Conservation (phyloP, 768 basidiomycete genomes). For the Naganishia antarctica region DNA sequence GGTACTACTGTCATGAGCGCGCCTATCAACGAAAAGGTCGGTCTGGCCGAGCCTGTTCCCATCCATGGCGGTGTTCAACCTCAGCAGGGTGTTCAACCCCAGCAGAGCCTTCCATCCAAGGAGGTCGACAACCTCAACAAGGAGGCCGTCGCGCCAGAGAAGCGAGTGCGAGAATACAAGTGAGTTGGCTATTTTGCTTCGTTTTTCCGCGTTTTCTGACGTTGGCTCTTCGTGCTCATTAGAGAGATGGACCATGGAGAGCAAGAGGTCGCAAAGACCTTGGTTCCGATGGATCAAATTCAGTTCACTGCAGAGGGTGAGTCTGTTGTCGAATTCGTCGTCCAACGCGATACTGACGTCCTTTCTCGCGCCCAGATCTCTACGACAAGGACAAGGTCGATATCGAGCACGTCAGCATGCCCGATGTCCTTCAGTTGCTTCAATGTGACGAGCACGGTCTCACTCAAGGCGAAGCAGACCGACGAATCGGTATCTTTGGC, state of each 20-base stretch:
- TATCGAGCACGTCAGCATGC: slow-evolving; percentile 90
- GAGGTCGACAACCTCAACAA: too few species aligned
- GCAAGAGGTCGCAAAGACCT: slow-evolving; percentile 39
- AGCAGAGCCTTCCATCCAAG: too few species aligned
- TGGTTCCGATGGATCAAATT: slow-evolving; percentile 47
- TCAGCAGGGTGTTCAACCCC: too few species aligned
- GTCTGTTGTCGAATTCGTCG: background rate
- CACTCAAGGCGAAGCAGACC: slow-evolving; percentile 63
- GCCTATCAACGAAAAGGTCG: slow-evolving; percentile 37
- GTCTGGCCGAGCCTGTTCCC: slow-evolving; percentile 31
- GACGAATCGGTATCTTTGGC: slow-evolving; percentile 87
- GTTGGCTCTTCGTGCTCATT: background rate
- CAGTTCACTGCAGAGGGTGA: slow-evolving; percentile 45
- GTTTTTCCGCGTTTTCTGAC: background rate
- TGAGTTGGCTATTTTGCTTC: background rate
- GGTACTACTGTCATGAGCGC: slow-evolving; percentile 1
- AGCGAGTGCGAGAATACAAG: slow-evolving; percentile 36
- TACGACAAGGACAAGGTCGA: slow-evolving; percentile 99
- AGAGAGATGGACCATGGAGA: slow-evolving; percentile 38
- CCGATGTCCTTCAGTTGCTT: slow-evolving; percentile 92
- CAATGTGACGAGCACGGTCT: slow-evolving; percentile 84
- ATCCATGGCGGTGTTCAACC: too few species aligned
- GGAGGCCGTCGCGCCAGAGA: slow-evolving; percentile 38
- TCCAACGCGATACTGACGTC: too few species aligned
- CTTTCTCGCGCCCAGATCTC: slow-evolving; percentile 48